Evolutionary conservation across 768 basidiomycete species (phyloP), one percentile per base, ranked within the genome.

Genomic region (Agaricus subrufescens): DNA sequence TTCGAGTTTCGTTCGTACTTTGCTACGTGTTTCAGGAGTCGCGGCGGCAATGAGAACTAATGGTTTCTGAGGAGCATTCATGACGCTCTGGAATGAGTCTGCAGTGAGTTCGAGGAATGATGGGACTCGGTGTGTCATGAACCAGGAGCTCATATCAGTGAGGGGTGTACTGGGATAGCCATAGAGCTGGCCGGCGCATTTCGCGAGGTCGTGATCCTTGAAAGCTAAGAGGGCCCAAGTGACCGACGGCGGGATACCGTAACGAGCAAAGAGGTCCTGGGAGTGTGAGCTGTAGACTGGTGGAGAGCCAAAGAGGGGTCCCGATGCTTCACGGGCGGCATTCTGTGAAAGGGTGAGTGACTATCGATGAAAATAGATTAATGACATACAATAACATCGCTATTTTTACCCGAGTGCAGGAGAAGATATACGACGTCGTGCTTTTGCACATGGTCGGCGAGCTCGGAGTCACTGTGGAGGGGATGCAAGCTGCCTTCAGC

Each of bases 41-140:
- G 77, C 75, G 2, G 83, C 82, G 12, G 79, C 86, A 49, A 98
- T 79, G 5, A 94, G 86, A 2, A 98, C 91, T 11, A 93, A 77
- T 0, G 92, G 89, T 4, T 75, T 67, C 26, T 87, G 80, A 0
- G 84, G 82, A 10, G 87, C 85, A 49, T 89, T 87, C 92, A 98
- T 95, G 43, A 97, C 82, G 10, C 77, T 79, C 61, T 90, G 85
- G 77, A 94, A 97, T 3, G 87, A 85, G 50, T 86, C 85, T 42
- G 85, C 81, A 19, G 82, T 84, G 45, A 98, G 81, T 68, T 96
- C 89, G 19, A 85, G 64, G 10, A 83, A 73, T 1, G 84, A 82
- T 0, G 93, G 91, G 25, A 93, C 81, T 30, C 87, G 84, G 67
- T 97, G 80, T 0, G 73, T 66, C 2, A 85, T 66, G 15, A 94